phyloP scores from a whole-genome alignment of 306 rosid species.

The Crotalaria pallida region DNA sequence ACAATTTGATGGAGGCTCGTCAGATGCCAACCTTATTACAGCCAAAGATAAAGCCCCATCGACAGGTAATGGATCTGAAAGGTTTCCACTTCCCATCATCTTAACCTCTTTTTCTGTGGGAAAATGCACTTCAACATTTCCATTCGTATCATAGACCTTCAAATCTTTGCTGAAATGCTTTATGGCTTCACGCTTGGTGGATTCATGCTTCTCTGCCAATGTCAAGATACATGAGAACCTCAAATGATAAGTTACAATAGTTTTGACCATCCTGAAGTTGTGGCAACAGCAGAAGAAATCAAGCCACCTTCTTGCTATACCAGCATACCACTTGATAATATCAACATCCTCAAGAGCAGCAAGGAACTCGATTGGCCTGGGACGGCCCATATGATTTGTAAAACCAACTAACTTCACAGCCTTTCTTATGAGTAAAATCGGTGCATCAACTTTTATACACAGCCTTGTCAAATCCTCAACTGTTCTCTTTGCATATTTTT shows the following conservation, averaged over 20 bases:
- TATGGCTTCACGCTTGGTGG: conserved; percentile 71
- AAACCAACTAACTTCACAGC: conserved; percentile 73
- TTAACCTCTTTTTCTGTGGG: conserved; percentile 83
- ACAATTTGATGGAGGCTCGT: conserved; percentile 57
- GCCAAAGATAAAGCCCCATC: conserved; percentile 67
- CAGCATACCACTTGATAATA: conserved; percentile 84
- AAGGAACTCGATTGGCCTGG: conserved; percentile 62
- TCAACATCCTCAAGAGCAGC: conserved; percentile 72
- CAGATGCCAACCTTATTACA: conserved; percentile 63
- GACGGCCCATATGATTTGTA: conserved; percentile 89
- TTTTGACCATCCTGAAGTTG: conserved; percentile 79
- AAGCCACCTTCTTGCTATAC: conserved; percentile 83
- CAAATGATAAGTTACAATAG: conserved; percentile 71
- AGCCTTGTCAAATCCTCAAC: conserved; percentile 80
- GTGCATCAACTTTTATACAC: conserved; percentile 80
- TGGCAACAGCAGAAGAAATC: conserved; percentile 85
- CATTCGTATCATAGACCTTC: conserved; percentile 58
- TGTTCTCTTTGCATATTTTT: conserved; percentile 54
- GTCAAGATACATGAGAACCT: conserved; percentile 91
- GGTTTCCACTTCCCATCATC: conserved; percentile 86
- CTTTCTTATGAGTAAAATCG: conserved; percentile 58
- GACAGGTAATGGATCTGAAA: conserved; percentile 77
- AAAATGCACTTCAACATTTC: conserved; percentile 64
- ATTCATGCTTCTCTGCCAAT: conserved; percentile 85
- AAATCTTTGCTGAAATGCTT: conserved; percentile 80